Conservation (phyloP, 2,329 filamentous ascomycete genomes). For the Venturiaceae sp. region DNA sequence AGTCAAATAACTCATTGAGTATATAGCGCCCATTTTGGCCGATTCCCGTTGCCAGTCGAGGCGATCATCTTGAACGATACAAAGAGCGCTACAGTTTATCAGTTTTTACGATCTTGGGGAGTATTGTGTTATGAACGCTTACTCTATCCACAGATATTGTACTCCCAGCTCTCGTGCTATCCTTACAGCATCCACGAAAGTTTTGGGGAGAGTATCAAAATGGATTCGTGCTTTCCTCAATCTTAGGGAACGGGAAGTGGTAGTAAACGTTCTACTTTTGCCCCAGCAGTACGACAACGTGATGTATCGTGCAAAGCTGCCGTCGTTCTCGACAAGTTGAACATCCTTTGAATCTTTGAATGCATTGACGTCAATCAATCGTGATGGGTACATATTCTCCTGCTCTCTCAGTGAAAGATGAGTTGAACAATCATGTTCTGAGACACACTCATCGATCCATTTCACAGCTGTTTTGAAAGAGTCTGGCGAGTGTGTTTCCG, state of each 20-base stretch:
- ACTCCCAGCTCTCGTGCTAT: constrained; percentile 6
- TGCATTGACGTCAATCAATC: constrained; percentile 7
- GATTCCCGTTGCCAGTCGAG: constrained; percentile 11
- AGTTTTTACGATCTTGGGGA: neutral
- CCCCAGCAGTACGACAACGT: constrained; percentile 9
- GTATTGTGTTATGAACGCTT: neutral
- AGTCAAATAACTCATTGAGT: constrained; percentile 11
- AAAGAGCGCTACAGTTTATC: constrained; percentile 5
- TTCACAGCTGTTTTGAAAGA: neutral
- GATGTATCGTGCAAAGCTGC: neutral
- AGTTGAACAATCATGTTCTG: constrained; percentile 4
- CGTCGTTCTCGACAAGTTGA: constrained; percentile 7
- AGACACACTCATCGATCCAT: constrained; percentile 6
- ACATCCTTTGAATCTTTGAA: neutral
- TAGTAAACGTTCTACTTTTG: constrained; percentile 6
- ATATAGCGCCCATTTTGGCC: constrained; percentile 11
- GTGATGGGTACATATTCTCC: neutral
- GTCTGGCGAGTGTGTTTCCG: neutral
- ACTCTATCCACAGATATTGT: constrained; percentile 13
- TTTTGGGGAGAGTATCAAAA: constrained; percentile 5
- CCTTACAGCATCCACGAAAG: constrained; percentile 7
- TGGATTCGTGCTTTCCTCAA: constrained; percentile 1
- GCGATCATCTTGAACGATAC: constrained; percentile 13
- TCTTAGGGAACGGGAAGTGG: constrained; percentile 8
- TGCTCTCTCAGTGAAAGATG: constrained; percentile 4